Conservation (phyloP, 257 asterid genomes). For the Cinchona pubescens region DNA sequence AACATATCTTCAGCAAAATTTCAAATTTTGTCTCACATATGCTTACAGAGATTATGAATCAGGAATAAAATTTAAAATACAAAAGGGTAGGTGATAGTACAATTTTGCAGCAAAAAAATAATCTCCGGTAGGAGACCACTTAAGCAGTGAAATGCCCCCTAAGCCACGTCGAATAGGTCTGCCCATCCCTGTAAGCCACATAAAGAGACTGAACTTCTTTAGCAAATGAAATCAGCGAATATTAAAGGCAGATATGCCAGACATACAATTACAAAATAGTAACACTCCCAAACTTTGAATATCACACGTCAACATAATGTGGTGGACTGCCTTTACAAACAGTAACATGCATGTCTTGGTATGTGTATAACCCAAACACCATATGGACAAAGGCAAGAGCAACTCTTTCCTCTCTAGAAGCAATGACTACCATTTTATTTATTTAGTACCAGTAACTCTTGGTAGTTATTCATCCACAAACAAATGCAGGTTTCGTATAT, state of each 20-base stretch:
- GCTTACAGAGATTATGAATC: slow-evolving; percentile 8
- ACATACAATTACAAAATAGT: background rate
- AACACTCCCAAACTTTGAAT: background rate
- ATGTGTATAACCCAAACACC: background rate
- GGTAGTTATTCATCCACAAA: background rate
- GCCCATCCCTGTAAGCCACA: slow-evolving; percentile 59
- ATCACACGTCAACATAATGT: background rate
- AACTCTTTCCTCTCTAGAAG: background rate
- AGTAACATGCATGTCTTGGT: background rate
- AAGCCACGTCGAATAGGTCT: slow-evolving; percentile 96
- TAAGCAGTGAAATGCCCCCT: slow-evolving; percentile 91
- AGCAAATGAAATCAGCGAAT: background rate
- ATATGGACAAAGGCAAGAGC: background rate
- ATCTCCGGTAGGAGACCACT: slow-evolving; percentile 98
- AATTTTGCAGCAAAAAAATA: slow-evolving; percentile 86
- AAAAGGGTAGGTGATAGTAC: slow-evolving; percentile 42
- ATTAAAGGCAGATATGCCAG: background rate
- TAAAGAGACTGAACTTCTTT: slow-evolving; percentile 1
- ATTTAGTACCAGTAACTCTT: background rate
- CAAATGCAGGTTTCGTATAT: background rate
- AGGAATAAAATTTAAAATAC: slow-evolving; percentile 15
- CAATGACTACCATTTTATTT: background rate
- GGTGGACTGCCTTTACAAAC: background rate
- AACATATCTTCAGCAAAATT: background rate
- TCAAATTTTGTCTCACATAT: background rate